Base-by-base conservation (phyloP, 768 basidiomycete genomes). In the Suillus occidentalis region DNA sequence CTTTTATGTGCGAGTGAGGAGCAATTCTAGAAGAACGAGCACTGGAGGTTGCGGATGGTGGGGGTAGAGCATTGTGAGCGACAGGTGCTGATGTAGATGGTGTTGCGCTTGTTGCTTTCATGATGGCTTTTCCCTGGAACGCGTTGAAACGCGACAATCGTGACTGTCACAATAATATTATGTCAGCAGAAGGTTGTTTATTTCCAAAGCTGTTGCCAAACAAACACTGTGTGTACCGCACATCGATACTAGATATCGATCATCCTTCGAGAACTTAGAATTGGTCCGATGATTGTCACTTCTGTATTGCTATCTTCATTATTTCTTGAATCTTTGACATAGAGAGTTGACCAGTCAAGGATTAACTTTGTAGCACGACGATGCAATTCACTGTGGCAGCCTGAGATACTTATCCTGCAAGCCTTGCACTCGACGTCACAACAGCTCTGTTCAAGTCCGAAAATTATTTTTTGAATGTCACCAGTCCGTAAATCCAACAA, bases 1-100 rank as follows among this genome's bases (percentile, higher is more conserved):
- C 96, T 80, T 95, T 97, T 76, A 98, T 98, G 76, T 98, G 96
- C 6, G 95, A 97, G 73, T 98, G 96, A 3, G 94, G 89, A 1
- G 93, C 92, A 53, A 95, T 92, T 43, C 92, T 87, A 37, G 91
- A 91, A 0, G 91, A 87, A 28, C 90, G 84, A 14, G 83, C 83
- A 1, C 87, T 84, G 14, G 87, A 83, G 0, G 86, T 76, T 2
- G 84, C 81, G 5, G 89, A 82, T 0, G 90, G 90, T 0, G 89
- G 89, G 0, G 90, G 85, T 3, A 90, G 82, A 1, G 91, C 89
- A 64, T 89, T 92, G 76, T 91, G 90, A 6, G 87, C 84, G n/a
- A 84, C 83, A 43, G 87, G 86, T 40, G 83, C 77, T 37, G 85
- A 80, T 8, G 81, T 78, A 37, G 86, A 83, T 63, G 83, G 66